A percentile compares a stretch with the other conserved stretches of the same genome.
Conservation (phyloP, 148 eudicot genomes). For the Chenopodium formosanum region DNA sequence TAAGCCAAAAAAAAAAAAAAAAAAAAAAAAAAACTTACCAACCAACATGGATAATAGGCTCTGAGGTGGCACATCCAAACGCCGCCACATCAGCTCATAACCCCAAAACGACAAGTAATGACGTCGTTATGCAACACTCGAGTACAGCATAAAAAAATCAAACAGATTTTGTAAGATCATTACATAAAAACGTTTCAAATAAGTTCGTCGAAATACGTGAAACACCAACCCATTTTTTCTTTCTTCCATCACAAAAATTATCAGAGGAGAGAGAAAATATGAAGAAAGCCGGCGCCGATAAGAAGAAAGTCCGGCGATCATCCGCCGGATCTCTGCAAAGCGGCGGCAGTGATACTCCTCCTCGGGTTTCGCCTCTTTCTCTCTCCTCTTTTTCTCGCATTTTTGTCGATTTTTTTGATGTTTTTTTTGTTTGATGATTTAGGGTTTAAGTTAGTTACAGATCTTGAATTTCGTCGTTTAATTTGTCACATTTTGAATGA, state of each 20-base stretch:
- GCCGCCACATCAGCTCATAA: conserved; percentile 13
- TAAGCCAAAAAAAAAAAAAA: too few species aligned
- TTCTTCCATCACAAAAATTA: neutral
- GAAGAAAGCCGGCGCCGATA: conserved; percentile 51
- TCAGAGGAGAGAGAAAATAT: conserved; percentile 26
- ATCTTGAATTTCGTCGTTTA: conserved; percentile 12
- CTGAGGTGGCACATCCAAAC: neutral
- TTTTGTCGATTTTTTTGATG: neutral
- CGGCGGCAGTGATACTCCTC: conserved; percentile 37
- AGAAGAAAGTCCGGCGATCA: conserved; percentile 50
- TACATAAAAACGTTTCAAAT: neutral
- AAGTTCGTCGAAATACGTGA: neutral
- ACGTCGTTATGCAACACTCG: too few species aligned
- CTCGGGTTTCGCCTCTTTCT: conserved; percentile 28
- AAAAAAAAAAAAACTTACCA: too few species aligned
- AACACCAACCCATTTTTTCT: neutral
- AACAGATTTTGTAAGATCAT: too few species aligned
- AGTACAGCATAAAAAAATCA: too few species aligned
- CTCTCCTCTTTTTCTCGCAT: neutral
- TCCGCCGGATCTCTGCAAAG: conserved; percentile 25
- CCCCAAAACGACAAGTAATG: neutral
- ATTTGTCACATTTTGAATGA: neutral
- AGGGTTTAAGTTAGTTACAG: conserved; percentile 13
- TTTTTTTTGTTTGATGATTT: neutral
- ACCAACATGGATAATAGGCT: too few species aligned